phyloP scores from a whole-genome alignment of 192 early-diverging fungal species.

The Helicostylum pulchrum region DNA sequence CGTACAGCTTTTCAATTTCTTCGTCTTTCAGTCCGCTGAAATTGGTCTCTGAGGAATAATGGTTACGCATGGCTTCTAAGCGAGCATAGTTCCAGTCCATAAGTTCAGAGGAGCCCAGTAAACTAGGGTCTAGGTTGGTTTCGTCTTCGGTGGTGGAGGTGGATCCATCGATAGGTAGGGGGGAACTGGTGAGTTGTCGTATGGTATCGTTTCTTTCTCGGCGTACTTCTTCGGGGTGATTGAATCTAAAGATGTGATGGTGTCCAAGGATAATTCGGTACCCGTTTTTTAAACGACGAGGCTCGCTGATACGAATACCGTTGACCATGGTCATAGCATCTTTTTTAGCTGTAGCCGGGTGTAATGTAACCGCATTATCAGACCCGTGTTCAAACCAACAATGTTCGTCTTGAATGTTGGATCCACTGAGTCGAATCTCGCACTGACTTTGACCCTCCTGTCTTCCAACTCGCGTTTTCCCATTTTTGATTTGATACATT shows the following conservation, averaged over 20 bases:
- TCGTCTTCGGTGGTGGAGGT: slow-evolving; percentile 17
- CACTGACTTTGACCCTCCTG: slow-evolving; percentile 40
- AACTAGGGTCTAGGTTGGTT: background rate
- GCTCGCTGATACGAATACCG: slow-evolving; percentile 58
- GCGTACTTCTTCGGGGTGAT: slow-evolving; percentile 80
- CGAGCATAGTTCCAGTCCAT: slow-evolving; percentile 79
- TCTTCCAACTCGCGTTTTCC: slow-evolving; percentile 68
- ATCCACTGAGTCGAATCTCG: slow-evolving; percentile 60
- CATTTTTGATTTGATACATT: slow-evolving; percentile 78
- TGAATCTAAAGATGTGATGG: slow-evolving; percentile 82
- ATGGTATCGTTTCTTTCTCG: slow-evolving; percentile 46
- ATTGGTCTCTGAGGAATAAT: slow-evolving; percentile 35
- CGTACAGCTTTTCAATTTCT: slow-evolving; percentile 52
- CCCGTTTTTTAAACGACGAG: slow-evolving; percentile 59
- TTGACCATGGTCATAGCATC: slow-evolving; percentile 73
- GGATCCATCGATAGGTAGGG: slow-evolving; percentile 12
- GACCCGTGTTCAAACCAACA: slow-evolving; percentile 66
- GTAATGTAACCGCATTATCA: slow-evolving; percentile 52
- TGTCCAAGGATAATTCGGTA: slow-evolving; percentile 78
- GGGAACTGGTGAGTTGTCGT: slow-evolving; percentile 5
- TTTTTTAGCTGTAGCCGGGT: slow-evolving; percentile 42
- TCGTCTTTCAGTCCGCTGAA: slow-evolving; percentile 53
- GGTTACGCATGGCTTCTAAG: slow-evolving; percentile 61
- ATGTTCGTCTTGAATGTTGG: slow-evolving; percentile 60
- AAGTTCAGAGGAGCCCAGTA: slow-evolving; percentile 41